A percentile compares a stretch with the other conserved stretches of the same genome.
Evolutionary conservation across 495 filamentous ascomycete species (phyloP).

Genomic region (Neurospora tetraspora): DNA sequence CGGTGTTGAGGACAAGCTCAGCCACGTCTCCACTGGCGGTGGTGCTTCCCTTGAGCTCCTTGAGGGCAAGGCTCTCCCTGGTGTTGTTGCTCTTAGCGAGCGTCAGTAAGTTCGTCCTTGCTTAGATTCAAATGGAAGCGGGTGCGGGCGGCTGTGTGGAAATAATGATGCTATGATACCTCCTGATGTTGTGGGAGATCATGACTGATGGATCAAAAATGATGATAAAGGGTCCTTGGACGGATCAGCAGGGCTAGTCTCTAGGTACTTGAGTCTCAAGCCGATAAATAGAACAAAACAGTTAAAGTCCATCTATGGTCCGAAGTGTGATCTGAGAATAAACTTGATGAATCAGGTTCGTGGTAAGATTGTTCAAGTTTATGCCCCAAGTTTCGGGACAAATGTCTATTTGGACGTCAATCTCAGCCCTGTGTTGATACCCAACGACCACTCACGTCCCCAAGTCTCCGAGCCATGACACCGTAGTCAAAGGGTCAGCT

Average conservation of each 20-base stretch:
- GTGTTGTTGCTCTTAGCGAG: conserved; percentile 86
- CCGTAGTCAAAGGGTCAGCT: neutral
- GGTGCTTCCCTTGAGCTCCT: conserved; percentile 92
- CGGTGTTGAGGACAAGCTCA: conserved; percentile 87
- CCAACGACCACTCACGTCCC: no score
- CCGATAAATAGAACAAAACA: conserved; percentile 4
- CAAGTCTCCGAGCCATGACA: neutral
- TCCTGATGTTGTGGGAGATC: neutral
- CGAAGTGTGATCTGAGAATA: neutral
- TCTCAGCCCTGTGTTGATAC: no score
- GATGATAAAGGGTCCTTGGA: conserved; percentile 6
- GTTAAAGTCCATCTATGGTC: neutral
- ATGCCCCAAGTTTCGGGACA: no score
- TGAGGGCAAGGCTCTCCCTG: conserved; percentile 94
- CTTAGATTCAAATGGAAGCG: neutral
- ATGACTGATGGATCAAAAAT: neutral
- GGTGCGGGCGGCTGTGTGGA: neutral
- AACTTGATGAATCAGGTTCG: neutral
- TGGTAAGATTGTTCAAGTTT: no score
- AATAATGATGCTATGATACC: conserved; percentile 2
- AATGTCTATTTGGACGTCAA: neutral
- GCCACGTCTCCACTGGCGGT: conserved; percentile 94
- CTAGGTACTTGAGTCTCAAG: conserved; percentile 1
- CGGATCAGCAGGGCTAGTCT: conserved; percentile 23
- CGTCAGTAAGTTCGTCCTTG: conserved; percentile 24